These are phyloP conservation scores for Thecaphora thlaspeos DNA, from an alignment of 1,284 basidiomycete species.

Conservation along the genomic window DNA sequence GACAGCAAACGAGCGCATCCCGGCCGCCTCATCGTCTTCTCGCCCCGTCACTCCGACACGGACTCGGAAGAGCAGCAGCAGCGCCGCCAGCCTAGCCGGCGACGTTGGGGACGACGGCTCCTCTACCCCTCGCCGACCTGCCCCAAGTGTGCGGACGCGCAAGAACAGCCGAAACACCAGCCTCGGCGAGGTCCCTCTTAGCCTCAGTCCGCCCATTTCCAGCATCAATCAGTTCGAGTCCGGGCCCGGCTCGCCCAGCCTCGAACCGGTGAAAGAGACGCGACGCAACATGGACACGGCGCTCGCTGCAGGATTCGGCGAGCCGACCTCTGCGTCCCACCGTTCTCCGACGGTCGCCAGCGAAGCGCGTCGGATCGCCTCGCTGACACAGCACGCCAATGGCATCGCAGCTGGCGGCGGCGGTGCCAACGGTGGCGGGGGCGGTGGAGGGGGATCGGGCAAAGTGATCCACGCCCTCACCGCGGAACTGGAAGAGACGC, in stretches of 20 bases:
- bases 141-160: neutral
- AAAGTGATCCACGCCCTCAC: constrained; percentile 42
- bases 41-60: neutral
- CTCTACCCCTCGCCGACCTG: neutral
- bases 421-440: constrained; percentile 1
- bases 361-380: constrained; percentile 9
- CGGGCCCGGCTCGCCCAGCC: neutral
- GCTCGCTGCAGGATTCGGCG: neutral
- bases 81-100: neutral
- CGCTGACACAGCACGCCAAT: constrained; percentile 3
- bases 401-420: constrained; percentile 4
- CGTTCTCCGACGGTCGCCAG: constrained; percentile 14
- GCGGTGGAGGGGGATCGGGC: constrained; percentile 3
- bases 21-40: neutral
- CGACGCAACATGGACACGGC: constrained; percentile 10
- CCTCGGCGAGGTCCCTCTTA: neutral
- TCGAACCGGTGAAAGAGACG: constrained; percentile 8
- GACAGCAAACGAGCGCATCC: neutral
- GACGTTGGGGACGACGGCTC: neutral
- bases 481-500: constrained; percentile 19
- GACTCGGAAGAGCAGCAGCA: neutral
- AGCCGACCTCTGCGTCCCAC: neutral
- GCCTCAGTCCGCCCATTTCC: neutral
- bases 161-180: neutral
- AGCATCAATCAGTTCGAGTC: neutral